Base-by-base conservation (phyloP, 805 yeast species). In the Spathaspora sp. region DNA sequence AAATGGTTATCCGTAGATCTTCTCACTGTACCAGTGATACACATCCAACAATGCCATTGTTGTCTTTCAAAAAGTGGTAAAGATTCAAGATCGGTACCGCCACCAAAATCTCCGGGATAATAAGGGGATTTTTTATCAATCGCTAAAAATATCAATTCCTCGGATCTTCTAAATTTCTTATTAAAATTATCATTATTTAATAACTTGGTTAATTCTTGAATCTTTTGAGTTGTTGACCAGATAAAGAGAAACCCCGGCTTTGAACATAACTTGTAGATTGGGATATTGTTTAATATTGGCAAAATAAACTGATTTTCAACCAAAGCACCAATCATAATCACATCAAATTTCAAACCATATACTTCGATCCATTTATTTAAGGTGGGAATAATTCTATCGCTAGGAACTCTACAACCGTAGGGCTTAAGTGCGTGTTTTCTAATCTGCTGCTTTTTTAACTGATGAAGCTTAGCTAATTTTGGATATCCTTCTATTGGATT, bases 11-110 rank as follows among this genome's bases (percentile, higher is more conserved):
- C 97, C 0, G 85, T 82, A 1, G 96, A 82, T 60, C 97, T 78
- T 62, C 97, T 77, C 7, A 92, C 93, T 0, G 97, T 92, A 2
- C 97, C 97, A 2, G 96, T 92, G 49, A 92, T 87, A 59, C 97
- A 93, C 97, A 92, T 91, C 88, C 97, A 87, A 61, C 97, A 92
- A 69, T 93, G 97, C 97, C 97, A 92, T 68, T 87, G 94, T 67
- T 87, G 83, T 52, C 85, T 82, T 53, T 82, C 83, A 50, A 88
- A 76, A 23, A 88, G 63, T 1, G 69, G 61, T 49, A 58, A 51
- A 20, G 57, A 56, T 28, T 56, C 53, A 20, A 42, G 29, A 17
- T 45, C 47, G 3, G 50, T 49, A 4, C 42, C 48, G 29, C 57
- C 48, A 32, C 57, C 58, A 8, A 77, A 77, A 40, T 80, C 79